phyloP scores from a whole-genome alignment of 228 moss, liverwort and hornwort genomes.

The Sphagnum fallax region DNA sequence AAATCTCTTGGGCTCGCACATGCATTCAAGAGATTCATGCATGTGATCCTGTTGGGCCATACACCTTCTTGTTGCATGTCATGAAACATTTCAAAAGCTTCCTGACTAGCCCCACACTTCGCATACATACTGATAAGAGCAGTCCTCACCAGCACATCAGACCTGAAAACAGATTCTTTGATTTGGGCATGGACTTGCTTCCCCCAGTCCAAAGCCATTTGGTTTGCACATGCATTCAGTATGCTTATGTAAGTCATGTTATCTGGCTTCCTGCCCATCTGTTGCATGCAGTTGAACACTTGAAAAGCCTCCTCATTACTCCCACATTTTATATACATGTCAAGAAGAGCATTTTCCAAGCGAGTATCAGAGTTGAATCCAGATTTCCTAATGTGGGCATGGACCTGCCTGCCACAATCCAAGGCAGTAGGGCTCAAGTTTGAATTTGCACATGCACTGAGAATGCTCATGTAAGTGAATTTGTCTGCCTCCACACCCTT shows the following conservation, averaged over 20 bases:
- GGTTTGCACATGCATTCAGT: slow-evolving; percentile 3
- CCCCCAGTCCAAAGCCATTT: slow-evolving; percentile 1
- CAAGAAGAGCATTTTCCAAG: slow-evolving; percentile 10
- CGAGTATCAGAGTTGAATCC: slow-evolving; percentile 2
- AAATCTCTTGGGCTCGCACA: neutral
- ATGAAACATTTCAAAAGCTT: slow-evolving; percentile 8
- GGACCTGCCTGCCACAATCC: slow-evolving; percentile 2
- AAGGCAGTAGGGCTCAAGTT: neutral
- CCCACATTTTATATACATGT: slow-evolving; percentile 24
- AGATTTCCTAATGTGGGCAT: neutral
- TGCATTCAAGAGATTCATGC: slow-evolving; percentile 1
- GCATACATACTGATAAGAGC: slow-evolving; percentile 12
- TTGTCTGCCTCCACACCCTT: slow-evolving; percentile 5
- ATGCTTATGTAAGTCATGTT: slow-evolving; percentile 8
- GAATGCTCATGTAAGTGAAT: slow-evolving; percentile 7
- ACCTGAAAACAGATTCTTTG: neutral
- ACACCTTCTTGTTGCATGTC: slow-evolving; percentile 5
- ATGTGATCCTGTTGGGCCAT: slow-evolving; percentile 1
- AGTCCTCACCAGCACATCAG: slow-evolving; percentile 6
- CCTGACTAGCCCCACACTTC: slow-evolving; percentile 5
- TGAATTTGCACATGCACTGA: slow-evolving; percentile 5
- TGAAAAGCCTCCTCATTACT: slow-evolving; percentile 19
- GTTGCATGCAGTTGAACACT: slow-evolving; percentile 17
- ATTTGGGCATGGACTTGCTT: slow-evolving; percentile 7
- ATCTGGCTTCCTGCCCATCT: slow-evolving; percentile 6